phyloP scores from a whole-genome alignment of 176 grass and related monocot genomes.

The Lolium rigidum region DNA sequence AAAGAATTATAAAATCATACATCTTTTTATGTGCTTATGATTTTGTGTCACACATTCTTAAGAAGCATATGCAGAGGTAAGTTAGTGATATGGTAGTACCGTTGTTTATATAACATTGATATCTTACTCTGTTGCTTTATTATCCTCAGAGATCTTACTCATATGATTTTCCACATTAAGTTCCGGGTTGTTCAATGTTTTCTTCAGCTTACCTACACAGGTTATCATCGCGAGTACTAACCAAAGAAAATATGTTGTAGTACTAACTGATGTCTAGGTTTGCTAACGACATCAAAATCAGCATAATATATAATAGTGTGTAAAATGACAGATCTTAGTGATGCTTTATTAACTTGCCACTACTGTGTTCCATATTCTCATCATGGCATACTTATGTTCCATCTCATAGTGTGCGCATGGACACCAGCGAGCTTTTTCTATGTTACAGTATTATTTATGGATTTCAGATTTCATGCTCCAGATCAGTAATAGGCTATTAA shows the following conservation, averaged over 20 bases:
- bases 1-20: not conserved
- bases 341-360: not conserved
- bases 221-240: slow-evolving; percentile 8
- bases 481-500: slow-evolving; percentile 2
- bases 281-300: slow-evolving; percentile 1
- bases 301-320: not conserved
- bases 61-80: not conserved
- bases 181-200: slow-evolving; percentile 19
- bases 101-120: not conserved
- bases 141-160: not conserved
- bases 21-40: not conserved
- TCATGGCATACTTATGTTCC: not conserved
- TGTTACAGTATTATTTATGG: not conserved
- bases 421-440: not conserved
- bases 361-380: not conserved
- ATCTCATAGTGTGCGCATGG: not conserved
- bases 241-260: slow-evolving; percentile 4
- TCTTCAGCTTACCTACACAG: slow-evolving; percentile 10
- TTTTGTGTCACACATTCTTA: not conserved
- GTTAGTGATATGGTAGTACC: not conserved
- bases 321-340: slow-evolving; percentile 10
- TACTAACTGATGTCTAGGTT: not conserved
- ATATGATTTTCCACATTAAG: not conserved
- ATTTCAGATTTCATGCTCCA: slow-evolving; percentile 5
- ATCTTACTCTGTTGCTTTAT: slow-evolving; percentile 18